Percentiles rank a stretch among this genome's conserved stretches.
These are phyloP conservation scores for Thelephora terrestris DNA, from an alignment of 1,284 basidiomycete species.

Conservation along the genomic window DNA sequence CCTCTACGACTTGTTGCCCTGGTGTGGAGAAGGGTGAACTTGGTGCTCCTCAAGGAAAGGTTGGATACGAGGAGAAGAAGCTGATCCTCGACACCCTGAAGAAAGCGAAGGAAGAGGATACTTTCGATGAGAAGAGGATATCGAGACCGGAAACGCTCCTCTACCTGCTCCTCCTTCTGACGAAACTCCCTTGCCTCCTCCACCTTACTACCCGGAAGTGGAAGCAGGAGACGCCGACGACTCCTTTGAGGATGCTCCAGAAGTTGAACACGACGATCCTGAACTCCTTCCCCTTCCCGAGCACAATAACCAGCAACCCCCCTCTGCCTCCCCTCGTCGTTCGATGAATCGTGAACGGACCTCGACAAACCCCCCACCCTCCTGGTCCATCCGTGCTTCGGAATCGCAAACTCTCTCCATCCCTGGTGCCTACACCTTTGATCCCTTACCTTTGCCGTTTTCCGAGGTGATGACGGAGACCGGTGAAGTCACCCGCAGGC, in stretches of 20 bases:
- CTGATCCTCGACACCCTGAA: neutral
- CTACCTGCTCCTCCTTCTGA: no score
- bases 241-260: slow-evolving; percentile 14
- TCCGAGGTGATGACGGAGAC: neutral
- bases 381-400: slow-evolving; percentile 32
- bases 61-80: slow-evolving; percentile 3
- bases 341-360: slow-evolving; percentile 23
- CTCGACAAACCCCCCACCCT: slow-evolving; percentile 16
- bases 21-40: slow-evolving; percentile 19
- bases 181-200: neutral
- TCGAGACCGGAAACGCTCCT: neutral
- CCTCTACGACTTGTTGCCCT: slow-evolving; percentile 27
- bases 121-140: slow-evolving; percentile 6
- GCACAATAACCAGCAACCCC: slow-evolving; percentile 11
- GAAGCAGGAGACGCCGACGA: slow-evolving; percentile 32
- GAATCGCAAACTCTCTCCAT: slow-evolving; percentile 16
- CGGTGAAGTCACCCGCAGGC: slow-evolving; percentile 15
- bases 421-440: neutral
- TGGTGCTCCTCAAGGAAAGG: neutral
- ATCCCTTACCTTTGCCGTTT: neutral
- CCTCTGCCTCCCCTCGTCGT: slow-evolving; percentile 17
- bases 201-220: neutral
- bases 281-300: slow-evolving; percentile 23
- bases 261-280: slow-evolving; percentile 17
- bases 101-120: neutral